Evolutionary conservation across 1,284 basidiomycete species (phyloP), one percentile per base, ranked within the genome.

Genomic region (Ganoderma sp.): DNA sequence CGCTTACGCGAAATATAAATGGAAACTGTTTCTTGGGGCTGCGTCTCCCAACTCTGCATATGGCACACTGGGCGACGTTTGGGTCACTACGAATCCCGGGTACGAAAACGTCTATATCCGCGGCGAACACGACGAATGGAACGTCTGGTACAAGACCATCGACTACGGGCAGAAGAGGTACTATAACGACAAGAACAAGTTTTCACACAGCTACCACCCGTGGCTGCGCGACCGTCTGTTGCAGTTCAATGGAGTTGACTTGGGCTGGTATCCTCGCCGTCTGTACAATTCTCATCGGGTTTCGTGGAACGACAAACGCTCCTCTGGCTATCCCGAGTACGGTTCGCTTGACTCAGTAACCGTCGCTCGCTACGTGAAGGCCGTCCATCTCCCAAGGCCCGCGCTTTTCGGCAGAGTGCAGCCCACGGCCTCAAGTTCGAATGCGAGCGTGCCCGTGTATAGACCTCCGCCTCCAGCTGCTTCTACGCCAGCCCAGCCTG

Each of bases 141-240:
- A 56, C 17, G 15, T 52, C 32, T 61, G 52, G 60, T 32, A 52
- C 65, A 62, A 52, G 52, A 9, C 22, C 41, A 22, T 42, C 42
- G 10, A 62, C 17, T 60, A 65, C 7, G 57, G 58, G 17, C 3
- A n/a, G 7, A 58, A 59, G 61, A 41, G 15, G 7, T 39, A 48
- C 39, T 41, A 15, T 39, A 45, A 63, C 4, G 15, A 54, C 12
- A 10, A 14, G 17, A 8, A 42, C 3, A 68, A 63, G 25, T 37
- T 52, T 3, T 9, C 41, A n/a, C 50, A 63, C 4, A 63, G 65
- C 45, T 64, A 64, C 9, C 68, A 69, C 10, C 68, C 68, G 0
- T 69, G 68, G 68, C n/a, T 69, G 58, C 65, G 52, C 17, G 48
- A 60, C 12, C 48, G 68, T n/a, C 64, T 60, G 8, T 43, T 66